Conservation (phyloP, 768 basidiomycete species). For the Naganishia vaughanmartiniae region DNA sequence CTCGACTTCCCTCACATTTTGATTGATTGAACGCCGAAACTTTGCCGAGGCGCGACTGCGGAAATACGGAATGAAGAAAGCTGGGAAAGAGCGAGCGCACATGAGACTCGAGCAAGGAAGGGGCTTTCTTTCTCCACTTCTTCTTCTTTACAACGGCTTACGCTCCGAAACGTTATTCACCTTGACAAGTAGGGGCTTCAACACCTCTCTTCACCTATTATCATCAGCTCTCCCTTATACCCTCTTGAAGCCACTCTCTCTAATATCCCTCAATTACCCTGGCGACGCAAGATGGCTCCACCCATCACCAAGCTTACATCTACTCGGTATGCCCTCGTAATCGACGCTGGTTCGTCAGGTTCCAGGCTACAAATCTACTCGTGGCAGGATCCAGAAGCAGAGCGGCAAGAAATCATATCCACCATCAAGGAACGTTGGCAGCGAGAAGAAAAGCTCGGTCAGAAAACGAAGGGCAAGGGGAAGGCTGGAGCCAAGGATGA, state of each 20-base stretch:
- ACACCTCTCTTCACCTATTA: too few relatives aligned
- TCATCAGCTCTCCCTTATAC: not conserved
- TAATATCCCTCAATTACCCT: not conserved
- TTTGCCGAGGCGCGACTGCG: not conserved
- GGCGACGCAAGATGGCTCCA: conserved; percentile 39
- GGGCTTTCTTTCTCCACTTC: too few relatives aligned
- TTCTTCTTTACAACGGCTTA: too few relatives aligned
- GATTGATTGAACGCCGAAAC: conserved; percentile 5
- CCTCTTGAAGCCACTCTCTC: not conserved
- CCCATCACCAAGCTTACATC: conserved; percentile 39
- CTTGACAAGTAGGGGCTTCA: not conserved
- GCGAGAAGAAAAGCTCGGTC: conserved; percentile 48
- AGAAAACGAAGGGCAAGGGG: conserved; percentile 54
- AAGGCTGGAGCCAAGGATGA: conserved; percentile 47
- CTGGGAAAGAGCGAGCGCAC: not conserved
- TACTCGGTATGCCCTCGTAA: conserved; percentile 62
- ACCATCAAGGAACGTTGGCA: conserved; percentile 60
- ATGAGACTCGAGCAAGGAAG: not conserved
- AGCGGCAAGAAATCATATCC: conserved; percentile 58
- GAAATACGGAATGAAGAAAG: not conserved
- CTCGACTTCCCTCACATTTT: not conserved
- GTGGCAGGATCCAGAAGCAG: conserved; percentile 77
- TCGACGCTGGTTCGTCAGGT: conserved; percentile 97
- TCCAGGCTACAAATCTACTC: conserved; percentile 95
- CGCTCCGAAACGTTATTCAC: not conserved